Evolutionary conservation across 1,284 basidiomycete species (phyloP), one percentile per base, ranked within the genome.

Genomic region (Cryptococcus sp.): DNA sequence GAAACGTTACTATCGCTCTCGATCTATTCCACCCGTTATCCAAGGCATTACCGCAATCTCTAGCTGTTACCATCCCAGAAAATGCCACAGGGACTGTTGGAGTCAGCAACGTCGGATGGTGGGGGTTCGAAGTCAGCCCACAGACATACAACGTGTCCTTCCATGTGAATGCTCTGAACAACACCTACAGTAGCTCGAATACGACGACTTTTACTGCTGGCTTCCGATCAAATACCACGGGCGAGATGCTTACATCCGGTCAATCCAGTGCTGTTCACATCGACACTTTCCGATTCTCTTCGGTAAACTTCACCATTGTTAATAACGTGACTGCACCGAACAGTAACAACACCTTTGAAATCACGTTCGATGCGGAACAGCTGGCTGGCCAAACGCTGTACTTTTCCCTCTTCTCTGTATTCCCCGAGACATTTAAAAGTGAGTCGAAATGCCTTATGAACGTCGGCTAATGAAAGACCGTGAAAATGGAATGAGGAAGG

Each of bases 381-480:
- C 38, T 50, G 7, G 38, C 37, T 1, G 53, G 53, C 3, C 53
- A 55, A 35, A 55, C 53, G 15, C 46, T 55, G 32, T 50, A 49
- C 53, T 50, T 55, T 15, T 43, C 48, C 23, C 41, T 55, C 11
- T 45, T 50, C 31, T 55, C 53, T 5, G 41, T 55, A 13, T 55
- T 55, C 48, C 53, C 53, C 2, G 53, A 55, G 48, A 55, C 53
- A 5, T 55, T 55, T 48, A 55, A 55, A 44, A 34, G 41, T 55
- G 52, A 48, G 52, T 34, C 46, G 4, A 3, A 8, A 8, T 10
- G 8, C 5, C 35, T 13, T 10, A 32, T 23, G 23, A 23, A 23
- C 23, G 2, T 1, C 36, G 23, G 3, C 31, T 11, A 3, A 11
- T 35, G 30, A 6, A 14, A 54, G 52, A 32, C 36, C 46, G 53